A percentile compares a stretch with the other conserved stretches of the same genome.
Evolutionary conservation across 2,329 filamentous ascomycete species (phyloP).

Genomic region (Aspergillus sp.): DNA sequence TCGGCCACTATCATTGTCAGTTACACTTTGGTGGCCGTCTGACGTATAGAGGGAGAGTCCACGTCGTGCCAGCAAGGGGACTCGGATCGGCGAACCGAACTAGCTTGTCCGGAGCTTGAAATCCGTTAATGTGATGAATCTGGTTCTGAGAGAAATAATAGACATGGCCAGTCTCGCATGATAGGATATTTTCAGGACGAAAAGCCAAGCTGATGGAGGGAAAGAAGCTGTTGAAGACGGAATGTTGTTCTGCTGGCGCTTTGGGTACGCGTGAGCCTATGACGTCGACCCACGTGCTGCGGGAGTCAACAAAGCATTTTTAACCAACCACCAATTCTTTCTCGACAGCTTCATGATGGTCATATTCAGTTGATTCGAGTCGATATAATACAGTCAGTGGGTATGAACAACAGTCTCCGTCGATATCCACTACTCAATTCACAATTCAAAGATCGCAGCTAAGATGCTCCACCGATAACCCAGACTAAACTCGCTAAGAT

Average conservation of each 20-base stretch:
- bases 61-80: constrained; percentile 14
- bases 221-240: not conserved
- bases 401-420: not conserved
- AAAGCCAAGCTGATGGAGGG: not conserved
- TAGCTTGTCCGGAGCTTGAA: constrained; percentile 1
- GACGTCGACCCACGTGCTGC: constrained; percentile 36
- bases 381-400: too few species aligned
- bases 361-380: not conserved
- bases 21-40: not conserved
- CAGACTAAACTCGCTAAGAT: not conserved
- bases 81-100: not conserved
- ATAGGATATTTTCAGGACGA: not conserved
- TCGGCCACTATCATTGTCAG: constrained; percentile 5
- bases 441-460: too few species aligned
- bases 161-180: constrained; percentile 1
- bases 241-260: not conserved
- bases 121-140: not conserved
- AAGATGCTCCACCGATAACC: not conserved
- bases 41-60: not conserved
- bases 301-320: not conserved
- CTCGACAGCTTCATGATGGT: not conserved
- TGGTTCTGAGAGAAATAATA: not conserved
- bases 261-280: constrained; percentile 21
- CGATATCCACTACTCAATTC: too few species aligned
- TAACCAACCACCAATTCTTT: not conserved